A percentile compares a stretch with the other conserved stretches of the same genome.
phyloP scores from a whole-genome alignment of 2,329 filamentous ascomycete species.

The Botrytis medusae region DNA sequence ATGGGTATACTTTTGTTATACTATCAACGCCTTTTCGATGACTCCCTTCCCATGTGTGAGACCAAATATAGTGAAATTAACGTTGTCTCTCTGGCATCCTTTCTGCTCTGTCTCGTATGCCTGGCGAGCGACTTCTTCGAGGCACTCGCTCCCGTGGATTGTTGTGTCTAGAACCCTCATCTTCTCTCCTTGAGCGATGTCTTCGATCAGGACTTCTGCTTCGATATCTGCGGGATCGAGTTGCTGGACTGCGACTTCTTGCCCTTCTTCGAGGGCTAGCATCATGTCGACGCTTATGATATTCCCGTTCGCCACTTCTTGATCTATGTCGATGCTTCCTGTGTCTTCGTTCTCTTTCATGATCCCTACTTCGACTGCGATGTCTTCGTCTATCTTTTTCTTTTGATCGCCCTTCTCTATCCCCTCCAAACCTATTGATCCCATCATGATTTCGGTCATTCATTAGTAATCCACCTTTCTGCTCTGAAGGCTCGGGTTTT shows the following conservation, averaged over 20 bases:
- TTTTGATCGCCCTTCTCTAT: slow-evolving; percentile 31
- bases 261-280: slow-evolving; percentile 32
- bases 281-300: slow-evolving; percentile 30
- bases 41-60: background rate
- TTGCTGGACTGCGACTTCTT: slow-evolving; percentile 35
- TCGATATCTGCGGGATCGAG: slow-evolving; percentile 30
- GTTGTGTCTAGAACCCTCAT: slow-evolving; percentile 23
- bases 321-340: slow-evolving; percentile 32
- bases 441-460: slow-evolving; percentile 26
- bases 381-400: slow-evolving; percentile 37
- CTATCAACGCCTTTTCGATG: slow-evolving; percentile 5
- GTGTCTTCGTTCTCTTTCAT: slow-evolving; percentile 4
- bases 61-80: background rate
- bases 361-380: slow-evolving; percentile 36
- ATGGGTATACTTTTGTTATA: slow-evolving; percentile 3
- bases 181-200: slow-evolving; percentile 33
- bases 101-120: slow-evolving; percentile 16
- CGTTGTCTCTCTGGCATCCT: slow-evolving; percentile 14
- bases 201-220: slow-evolving; percentile 37
- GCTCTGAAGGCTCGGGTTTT: slow-evolving; percentile 17
- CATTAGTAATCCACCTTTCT: slow-evolving; percentile 30
- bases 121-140: slow-evolving; percentile 30
- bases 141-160: slow-evolving; percentile 19
- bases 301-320: slow-evolving; percentile 33
- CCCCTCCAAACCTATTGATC: slow-evolving; percentile 34